phyloP scores from a whole-genome alignment of 2,329 filamentous ascomycete species.

The Cladophialophora yegresii region DNA sequence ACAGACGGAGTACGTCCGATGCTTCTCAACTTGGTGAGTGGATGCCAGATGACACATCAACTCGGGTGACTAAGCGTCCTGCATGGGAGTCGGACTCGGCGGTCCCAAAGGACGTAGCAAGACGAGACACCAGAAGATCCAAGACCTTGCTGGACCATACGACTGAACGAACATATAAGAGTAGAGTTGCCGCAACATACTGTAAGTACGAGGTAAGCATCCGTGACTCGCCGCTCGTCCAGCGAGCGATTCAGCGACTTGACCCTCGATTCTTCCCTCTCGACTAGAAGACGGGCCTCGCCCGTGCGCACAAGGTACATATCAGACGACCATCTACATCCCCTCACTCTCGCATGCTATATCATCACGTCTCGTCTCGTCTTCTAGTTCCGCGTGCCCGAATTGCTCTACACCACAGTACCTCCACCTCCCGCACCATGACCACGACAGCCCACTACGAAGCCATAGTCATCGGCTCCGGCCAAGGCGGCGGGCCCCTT shows the following conservation, averaged over 20 bases:
- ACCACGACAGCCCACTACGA: slow-evolving; percentile 41
- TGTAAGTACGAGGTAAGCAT: background rate
- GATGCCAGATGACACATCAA: slow-evolving; percentile 16
- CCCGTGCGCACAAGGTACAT: too few relatives aligned
- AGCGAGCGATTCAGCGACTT: too few relatives aligned
- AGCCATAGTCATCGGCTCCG: slow-evolving; percentile 56
- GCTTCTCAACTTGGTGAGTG: background rate
- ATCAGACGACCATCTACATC: background rate
- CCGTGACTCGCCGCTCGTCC: too few relatives aligned
- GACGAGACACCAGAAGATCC: background rate
- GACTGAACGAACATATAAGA: background rate
- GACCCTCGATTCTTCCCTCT: too few relatives aligned
- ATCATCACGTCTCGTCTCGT: background rate
- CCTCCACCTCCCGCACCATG: background rate
- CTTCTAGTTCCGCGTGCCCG: background rate
- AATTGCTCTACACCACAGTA: background rate
- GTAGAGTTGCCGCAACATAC: background rate
- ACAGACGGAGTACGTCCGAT: too few relatives aligned
- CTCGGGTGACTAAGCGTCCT: slow-evolving; percentile 23
- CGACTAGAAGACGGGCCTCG: background rate
- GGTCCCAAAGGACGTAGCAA: too few relatives aligned
- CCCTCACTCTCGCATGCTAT: background rate
- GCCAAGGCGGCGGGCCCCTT: slow-evolving; percentile 56
- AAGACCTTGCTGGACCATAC: background rate
- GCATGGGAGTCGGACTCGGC: background rate